A percentile compares a stretch with the other conserved stretches of the same genome.
Evolutionary conservation across 2,329 filamentous ascomycete genomes (phyloP).

Genomic region (Dendrostoma leiphaemia): DNA sequence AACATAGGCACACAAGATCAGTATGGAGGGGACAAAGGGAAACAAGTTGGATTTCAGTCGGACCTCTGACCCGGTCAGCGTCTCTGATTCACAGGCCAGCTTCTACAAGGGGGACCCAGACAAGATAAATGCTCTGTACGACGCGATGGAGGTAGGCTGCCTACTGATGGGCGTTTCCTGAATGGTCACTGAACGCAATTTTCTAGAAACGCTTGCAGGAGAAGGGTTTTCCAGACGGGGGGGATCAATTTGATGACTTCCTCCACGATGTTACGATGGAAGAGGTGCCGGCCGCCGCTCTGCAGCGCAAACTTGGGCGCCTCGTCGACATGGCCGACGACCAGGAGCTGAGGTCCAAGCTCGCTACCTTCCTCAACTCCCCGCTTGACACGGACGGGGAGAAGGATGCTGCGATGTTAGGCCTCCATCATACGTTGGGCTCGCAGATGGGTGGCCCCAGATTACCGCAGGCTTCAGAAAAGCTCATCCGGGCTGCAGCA

Average conservation of each 20-base stretch:
- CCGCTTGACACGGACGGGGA: background rate
- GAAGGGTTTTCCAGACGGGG: background rate
- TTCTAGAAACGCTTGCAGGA: background rate
- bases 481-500: background rate
- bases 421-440: background rate
- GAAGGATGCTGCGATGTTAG: background rate
- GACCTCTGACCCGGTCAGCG: background rate
- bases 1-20: background rate
- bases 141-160: background rate
- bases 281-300: background rate
- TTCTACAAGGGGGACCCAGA: background rate
- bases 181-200: background rate
- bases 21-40: background rate
- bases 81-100: background rate
- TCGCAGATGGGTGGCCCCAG: background rate
- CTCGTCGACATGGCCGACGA: background rate
- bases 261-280: background rate
- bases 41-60: background rate
- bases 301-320: background rate
- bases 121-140: background rate
- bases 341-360: background rate
- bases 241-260: background rate
- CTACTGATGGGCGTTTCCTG: background rate
- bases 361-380: background rate
- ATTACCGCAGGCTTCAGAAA: background rate